phyloP scores from a whole-genome alignment of 1,284 basidiomycete species.

The Fomitiporia mediterranea region DNA sequence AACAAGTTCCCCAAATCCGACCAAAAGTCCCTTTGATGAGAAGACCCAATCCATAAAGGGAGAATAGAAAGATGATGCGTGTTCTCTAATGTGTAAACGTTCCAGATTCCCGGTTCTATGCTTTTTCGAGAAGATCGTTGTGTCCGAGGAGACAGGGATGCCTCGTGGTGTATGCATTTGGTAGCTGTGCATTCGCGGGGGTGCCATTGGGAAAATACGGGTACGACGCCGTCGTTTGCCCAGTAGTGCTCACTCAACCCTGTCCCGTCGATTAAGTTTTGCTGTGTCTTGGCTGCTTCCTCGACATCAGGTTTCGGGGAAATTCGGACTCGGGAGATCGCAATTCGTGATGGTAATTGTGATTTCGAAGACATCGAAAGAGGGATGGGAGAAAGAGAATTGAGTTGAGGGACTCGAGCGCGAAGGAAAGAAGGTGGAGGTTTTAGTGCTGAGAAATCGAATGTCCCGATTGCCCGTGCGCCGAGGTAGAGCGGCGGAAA shows the following conservation, averaged over 20 bases:
- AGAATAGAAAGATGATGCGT: conserved; percentile 40
- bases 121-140: neutral
- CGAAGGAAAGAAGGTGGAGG: conserved; percentile 36
- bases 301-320: neutral
- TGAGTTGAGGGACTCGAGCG: too few species aligned
- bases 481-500: conserved; percentile 26
- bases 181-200: conserved; percentile 41
- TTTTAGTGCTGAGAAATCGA: conserved; percentile 35
- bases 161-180: conserved; percentile 23
- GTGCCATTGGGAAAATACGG: conserved; percentile 51
- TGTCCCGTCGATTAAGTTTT: neutral
- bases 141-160: neutral
- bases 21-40: conserved; percentile 39
- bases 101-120: conserved; percentile 38
- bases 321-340: neutral
- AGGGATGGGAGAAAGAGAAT: neutral
- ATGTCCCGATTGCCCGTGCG: conserved; percentile 30
- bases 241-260: conserved; percentile 27
- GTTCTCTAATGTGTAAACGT: conserved; percentile 35
- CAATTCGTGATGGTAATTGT: neutral
- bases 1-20: conserved; percentile 37
- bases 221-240: conserved; percentile 47
- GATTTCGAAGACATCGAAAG: neutral
- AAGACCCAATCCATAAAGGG: conserved; percentile 36
- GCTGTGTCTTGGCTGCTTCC: neutral